Evolutionary conservation across 192 early-diverging fungal genomes (phyloP), one percentile per base, ranked within the genome.

Genomic region (Chytriomyces sp.): DNA sequence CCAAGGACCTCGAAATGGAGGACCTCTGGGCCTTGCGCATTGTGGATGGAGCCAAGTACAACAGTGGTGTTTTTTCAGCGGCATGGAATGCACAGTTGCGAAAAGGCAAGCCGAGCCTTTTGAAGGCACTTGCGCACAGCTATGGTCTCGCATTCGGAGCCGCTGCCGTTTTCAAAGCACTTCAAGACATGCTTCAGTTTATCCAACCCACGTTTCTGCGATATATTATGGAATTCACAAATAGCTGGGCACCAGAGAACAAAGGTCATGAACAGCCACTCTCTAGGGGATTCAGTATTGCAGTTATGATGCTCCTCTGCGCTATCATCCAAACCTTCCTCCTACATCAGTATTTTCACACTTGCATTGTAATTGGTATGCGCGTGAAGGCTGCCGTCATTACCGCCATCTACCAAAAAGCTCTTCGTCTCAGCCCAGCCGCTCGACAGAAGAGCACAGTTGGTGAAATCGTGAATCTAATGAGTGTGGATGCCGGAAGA

Each of bases 321-420:
- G 91, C 91, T 69, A 37, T 92, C 8, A 73, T 81, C 2, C 93
- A 96, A 77, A 93, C 95, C 2, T 75, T 90, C 41, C 79, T 94
- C 10, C 81, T 95, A 34, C 93, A 96, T 72, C 94, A 95, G 69
- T 94, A 95, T 79, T 93, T 94, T 81, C 93, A 95, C 64, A 75
- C 87, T 57, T 93, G 92, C 72, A 87, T 93, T 72, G 80, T 85
- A 28, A 89, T 87, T 3, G 90, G 91, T 38, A 90, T 93, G 88
- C 87, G 87, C 52, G 77, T 84, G 7, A 69, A 74, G 59, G 86
- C 92, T 7, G 92, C 90, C 28, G 74, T 93, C 30, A 88, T 91
- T 36, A 87, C 93, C 0, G 88, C 92, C 32, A 90, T 98, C 32
- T 98, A 96, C 76, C 83, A 84, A 49, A 99, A 97, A 77, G 82